These are phyloP conservation scores for Hondaea fermentalgiana DNA, from an alignment of 108 stramenopile species.

Conservation along the genomic window DNA sequence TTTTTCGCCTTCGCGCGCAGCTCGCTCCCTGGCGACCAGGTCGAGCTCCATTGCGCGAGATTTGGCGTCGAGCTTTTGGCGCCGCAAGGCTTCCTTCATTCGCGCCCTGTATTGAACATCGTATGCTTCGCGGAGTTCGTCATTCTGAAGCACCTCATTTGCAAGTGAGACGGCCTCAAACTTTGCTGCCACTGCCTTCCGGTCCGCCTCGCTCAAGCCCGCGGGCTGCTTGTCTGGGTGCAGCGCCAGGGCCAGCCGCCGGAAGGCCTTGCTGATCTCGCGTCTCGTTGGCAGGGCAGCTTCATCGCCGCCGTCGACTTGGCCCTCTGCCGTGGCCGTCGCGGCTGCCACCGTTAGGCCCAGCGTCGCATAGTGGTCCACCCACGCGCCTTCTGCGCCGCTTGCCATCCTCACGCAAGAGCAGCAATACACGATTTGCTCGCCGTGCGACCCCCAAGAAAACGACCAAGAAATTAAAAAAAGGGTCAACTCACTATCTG, in stretches of 20 bases:
- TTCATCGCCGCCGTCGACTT: not conserved
- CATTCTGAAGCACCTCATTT: not conserved
- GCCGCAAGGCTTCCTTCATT: not conserved
- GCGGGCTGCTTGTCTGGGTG: constrained; percentile 5
- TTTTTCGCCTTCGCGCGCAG: not conserved
- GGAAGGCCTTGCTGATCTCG: not conserved
- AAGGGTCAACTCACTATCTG: no score
- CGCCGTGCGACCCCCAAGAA: no score
- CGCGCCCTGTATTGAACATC: not conserved
- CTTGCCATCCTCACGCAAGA: not conserved
- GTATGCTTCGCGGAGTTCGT: not conserved
- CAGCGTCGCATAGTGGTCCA: not conserved
- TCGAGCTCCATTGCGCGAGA: not conserved
- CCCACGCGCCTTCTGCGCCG: not conserved
- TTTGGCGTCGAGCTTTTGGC: not conserved
- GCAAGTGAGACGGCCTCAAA: not conserved
- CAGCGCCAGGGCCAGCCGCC: not conserved
- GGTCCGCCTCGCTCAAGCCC: not conserved
- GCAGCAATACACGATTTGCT: not conserved
- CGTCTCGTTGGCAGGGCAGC: not conserved
- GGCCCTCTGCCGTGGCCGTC: no score
- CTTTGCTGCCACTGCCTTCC: not conserved
- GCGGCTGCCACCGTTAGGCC: not conserved
- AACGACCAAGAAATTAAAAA: no score
- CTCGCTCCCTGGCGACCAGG: not conserved